phyloP scores from a whole-genome alignment of 2,329 filamentous ascomycete genomes.

The Diplocarpon mali region DNA sequence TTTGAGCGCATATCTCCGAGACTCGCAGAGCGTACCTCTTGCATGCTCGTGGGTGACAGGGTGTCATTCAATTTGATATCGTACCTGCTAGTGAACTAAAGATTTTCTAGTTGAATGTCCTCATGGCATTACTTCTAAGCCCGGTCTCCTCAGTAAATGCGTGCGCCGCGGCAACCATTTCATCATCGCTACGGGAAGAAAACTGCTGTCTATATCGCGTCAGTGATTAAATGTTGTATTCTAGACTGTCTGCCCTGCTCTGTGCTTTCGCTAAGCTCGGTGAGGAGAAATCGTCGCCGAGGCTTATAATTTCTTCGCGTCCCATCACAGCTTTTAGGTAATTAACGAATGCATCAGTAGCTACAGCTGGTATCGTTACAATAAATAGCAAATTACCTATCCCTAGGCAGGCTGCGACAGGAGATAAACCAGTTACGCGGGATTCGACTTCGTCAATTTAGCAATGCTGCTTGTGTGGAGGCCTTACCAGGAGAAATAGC shows the following conservation, averaged over 20 bases:
- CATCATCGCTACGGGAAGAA: conserved; percentile 31
- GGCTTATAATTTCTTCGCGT: conserved; percentile 30
- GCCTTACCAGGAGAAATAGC: conserved; percentile 28
- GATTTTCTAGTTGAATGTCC: conserved; percentile 32
- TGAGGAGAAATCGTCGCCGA: conserved; percentile 32
- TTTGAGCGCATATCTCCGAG: neutral
- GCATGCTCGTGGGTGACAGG: conserved; percentile 32
- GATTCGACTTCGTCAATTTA: conserved; percentile 25
- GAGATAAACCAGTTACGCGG: conserved; percentile 35
- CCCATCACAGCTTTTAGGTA: conserved; percentile 33
- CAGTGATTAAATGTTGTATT: neutral
- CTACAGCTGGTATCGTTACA: conserved; percentile 30
- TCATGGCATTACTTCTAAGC: conserved; percentile 31
- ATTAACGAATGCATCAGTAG: conserved; percentile 28
- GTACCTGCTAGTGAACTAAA: conserved; percentile 32
- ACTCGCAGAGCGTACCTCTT: conserved; percentile 16
- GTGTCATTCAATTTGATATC: conserved; percentile 34
- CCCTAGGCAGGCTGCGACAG: conserved; percentile 33
- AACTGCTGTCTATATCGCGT: conserved; percentile 26
- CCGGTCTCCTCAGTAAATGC: conserved; percentile 36
- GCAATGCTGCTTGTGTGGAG: conserved; percentile 15
- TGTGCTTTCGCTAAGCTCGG: conserved; percentile 34
- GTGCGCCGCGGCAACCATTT: conserved; percentile 34
- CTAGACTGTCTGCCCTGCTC: conserved; percentile 9
- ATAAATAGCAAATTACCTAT: conserved; percentile 34